A percentile compares a stretch with the other conserved stretches of the same genome.
These are phyloP conservation scores for Penicillium chermesinum DNA, from an alignment of 495 filamentous ascomycete genomes.

Conservation along the genomic window DNA sequence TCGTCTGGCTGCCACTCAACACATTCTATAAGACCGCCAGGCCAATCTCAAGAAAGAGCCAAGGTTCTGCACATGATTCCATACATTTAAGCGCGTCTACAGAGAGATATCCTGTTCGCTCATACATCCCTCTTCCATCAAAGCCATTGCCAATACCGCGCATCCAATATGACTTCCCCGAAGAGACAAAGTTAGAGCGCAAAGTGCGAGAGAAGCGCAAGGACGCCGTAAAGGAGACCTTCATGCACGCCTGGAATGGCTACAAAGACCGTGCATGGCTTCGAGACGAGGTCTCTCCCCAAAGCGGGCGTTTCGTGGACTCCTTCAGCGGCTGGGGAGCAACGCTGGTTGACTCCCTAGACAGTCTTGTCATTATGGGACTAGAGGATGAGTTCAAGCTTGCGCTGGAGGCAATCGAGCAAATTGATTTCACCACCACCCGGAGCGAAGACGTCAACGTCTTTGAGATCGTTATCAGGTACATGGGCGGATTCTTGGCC, in stretches of 20 bases:
- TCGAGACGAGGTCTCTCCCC: slow-evolving; percentile 70
- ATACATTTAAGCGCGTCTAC: slow-evolving; percentile 42
- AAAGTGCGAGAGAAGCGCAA: slow-evolving; percentile 40
- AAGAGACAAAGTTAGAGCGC: slow-evolving; percentile 35
- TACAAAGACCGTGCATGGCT: slow-evolving; percentile 76
- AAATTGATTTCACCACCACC: slow-evolving; percentile 52
- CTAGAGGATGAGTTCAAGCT: slow-evolving; percentile 55
- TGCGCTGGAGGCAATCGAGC: slow-evolving; percentile 48
- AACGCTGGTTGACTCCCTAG: slow-evolving; percentile 55
- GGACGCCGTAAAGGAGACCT: slow-evolving; percentile 60
- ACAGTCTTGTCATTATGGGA: slow-evolving; percentile 61
- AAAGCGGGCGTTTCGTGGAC: slow-evolving; percentile 48
- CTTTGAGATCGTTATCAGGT: slow-evolving; percentile 86
- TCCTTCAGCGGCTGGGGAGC: slow-evolving; percentile 61
- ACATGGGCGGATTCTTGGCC: slow-evolving; percentile 75
- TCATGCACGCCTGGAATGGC: slow-evolving; percentile 66
- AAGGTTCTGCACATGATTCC: slow-evolving; percentile 7
- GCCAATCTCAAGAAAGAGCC: slow-evolving; percentile 10
- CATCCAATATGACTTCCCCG: slow-evolving; percentile 49
- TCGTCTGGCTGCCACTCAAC: slow-evolving; percentile 27
- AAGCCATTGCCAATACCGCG: slow-evolving; percentile 40
- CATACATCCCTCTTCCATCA: slow-evolving; percentile 46
- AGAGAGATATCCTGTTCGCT: slow-evolving; percentile 44
- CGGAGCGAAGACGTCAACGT: slow-evolving; percentile 58
- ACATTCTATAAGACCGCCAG: slow-evolving; percentile 7